Evolutionary conservation across 1,139 yeast species (phyloP), one percentile per base, ranked within the genome.

Genomic region (Schwanniomyces etchellsii): DNA sequence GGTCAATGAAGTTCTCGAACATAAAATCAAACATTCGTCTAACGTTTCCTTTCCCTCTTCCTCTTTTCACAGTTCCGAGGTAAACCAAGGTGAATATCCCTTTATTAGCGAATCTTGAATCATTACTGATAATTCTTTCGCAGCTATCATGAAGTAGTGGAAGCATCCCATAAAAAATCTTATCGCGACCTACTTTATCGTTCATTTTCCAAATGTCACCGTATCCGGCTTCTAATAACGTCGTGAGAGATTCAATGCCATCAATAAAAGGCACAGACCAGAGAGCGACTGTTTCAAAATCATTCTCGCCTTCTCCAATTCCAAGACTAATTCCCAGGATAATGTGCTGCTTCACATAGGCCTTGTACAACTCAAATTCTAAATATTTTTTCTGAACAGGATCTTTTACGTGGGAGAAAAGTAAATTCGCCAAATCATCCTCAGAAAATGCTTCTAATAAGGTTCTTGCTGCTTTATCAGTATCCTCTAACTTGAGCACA

Each of bases 31-130:
- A 70, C 45, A 76, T 60, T 30, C 63, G 63, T 28, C 84, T 52
- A n/a, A 69, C 76, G 47, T 78, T 77, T 5, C 85, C 85, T 49
- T 77, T 77, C 22, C 85, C 85, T 44, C 81, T 62, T 6, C 82
- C 81, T 14, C 53, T 45, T n/a, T 65, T 67, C 7, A 70, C 57
- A 5, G 81, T 70, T 2, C 83, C 85, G 28, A 78, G 54, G 45
- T 78, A 78, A 22, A 78, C 81, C 45, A 78, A 63, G 12, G 81
- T 76, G 57, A 66, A 78, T 5, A 64, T 49, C 26, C 65, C 61
- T 33, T 64, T 66, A 28, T 55, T 58, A 35, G 52, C 41, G 33
- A 67, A 64, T 27, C 69, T 43, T 5, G 52, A 36, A 40, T 65
- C 70, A 20, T 44, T 49, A 6, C 40, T 30, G 17, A 58, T 34